A percentile compares a stretch with the other conserved stretches of the same genome.
phyloP scores from a whole-genome alignment of 192 early-diverging fungal species.

The Coemansia sp. region DNA sequence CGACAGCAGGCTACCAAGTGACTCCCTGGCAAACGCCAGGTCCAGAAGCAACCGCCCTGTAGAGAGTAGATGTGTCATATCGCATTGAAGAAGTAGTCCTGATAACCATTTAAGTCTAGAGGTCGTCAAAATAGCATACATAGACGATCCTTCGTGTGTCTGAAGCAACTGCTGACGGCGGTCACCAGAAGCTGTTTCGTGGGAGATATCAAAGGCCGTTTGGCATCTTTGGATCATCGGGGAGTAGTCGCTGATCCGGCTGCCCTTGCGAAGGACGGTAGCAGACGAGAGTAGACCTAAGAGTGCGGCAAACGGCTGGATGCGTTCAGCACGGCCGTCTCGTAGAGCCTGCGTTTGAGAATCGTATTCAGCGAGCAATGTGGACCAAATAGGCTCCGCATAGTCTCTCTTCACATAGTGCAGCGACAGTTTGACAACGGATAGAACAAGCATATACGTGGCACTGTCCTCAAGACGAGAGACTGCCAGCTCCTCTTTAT shows the following conservation, averaged over 20 bases:
- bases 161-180: neutral
- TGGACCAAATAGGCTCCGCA: constrained; percentile 37
- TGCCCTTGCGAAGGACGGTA: constrained; percentile 47
- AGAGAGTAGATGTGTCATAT: constrained; percentile 31
- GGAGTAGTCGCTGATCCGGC: constrained; percentile 38
- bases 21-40: constrained; percentile 22
- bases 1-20: constrained; percentile 54
- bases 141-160: neutral
- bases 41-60: constrained; percentile 40
- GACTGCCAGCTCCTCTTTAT: constrained; percentile 25
- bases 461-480: constrained; percentile 21
- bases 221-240: constrained; percentile 35
- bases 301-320: constrained; percentile 21
- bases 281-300: constrained; percentile 26
- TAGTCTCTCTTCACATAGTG: constrained; percentile 31
- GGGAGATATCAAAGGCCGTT: constrained; percentile 20
- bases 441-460: constrained; percentile 25
- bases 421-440: constrained; percentile 39
- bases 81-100: constrained; percentile 31
- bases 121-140: constrained; percentile 16
- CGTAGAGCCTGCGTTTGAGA: constrained; percentile 12
- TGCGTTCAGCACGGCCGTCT: constrained; percentile 3
- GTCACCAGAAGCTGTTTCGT: neutral
- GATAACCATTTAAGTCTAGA: constrained; percentile 37
- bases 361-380: constrained; percentile 32